These are phyloP conservation scores for Musa itinerans DNA, from an alignment of 176 grass and related monocot genomes.

Conservation along the genomic window DNA sequence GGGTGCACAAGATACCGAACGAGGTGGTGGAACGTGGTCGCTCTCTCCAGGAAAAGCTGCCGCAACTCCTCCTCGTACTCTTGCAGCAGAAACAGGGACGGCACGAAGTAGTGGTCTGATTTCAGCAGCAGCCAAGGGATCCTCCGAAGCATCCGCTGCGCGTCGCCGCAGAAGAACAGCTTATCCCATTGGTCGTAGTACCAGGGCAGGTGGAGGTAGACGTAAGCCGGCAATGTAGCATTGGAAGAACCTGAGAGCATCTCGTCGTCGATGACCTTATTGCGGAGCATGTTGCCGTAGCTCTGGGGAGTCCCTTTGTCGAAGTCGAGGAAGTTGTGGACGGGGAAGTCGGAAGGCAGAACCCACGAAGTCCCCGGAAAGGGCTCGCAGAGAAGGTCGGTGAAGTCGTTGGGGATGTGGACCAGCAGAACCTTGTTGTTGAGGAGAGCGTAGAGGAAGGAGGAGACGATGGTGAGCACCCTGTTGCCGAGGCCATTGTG, in stretches of 20 bases:
- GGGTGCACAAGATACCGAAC: constrained; percentile 10
- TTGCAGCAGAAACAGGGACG: not conserved
- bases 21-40: not conserved
- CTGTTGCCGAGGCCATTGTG: constrained; percentile 53
- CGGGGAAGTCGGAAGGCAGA: constrained; percentile 36
- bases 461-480: constrained; percentile 42
- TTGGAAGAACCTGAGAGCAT: not conserved
- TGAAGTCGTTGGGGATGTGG: constrained; percentile 27
- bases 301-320: not conserved
- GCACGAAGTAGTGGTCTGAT: constrained; percentile 12
- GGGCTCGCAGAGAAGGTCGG: constrained; percentile 51
- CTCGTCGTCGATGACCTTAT: not conserved
- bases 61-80: not conserved
- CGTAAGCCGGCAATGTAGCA: not conserved
- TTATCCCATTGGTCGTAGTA: constrained; percentile 7
- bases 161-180: not conserved
- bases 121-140: constrained; percentile 9
- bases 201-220: not conserved
- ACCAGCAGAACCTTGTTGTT: constrained; percentile 55
- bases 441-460: constrained; percentile 65
- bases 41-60: not conserved
- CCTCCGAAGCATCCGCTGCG: not conserved
- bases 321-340: constrained; percentile 31
- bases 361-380: constrained; percentile 47
- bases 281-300: constrained; percentile 5